A percentile compares a stretch with the other conserved stretches of the same genome.
Evolutionary conservation across 129 eudicot genomes (phyloP).

Genomic region (Flaveria ramosissima): DNA sequence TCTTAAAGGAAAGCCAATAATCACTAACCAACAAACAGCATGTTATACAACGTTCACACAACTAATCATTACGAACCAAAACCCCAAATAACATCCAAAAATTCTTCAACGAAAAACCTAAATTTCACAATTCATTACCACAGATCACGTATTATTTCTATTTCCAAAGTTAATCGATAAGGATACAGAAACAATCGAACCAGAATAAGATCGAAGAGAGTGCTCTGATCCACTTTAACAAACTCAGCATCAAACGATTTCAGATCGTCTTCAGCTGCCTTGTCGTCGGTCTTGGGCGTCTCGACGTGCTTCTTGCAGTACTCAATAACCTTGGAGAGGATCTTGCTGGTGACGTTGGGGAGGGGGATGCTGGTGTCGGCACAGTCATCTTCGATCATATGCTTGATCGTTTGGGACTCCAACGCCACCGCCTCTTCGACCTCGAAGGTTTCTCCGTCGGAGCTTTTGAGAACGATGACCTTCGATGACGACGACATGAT

Average conservation of each 20-base stretch:
- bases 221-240: conserved; percentile 55
- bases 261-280: conserved; percentile 44
- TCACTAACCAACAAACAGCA: not conserved
- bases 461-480: conserved; percentile 37
- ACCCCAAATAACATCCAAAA: not conserved
- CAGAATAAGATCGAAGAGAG: conserved; percentile 45
- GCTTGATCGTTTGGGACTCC: conserved; percentile 48
- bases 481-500: conserved; percentile 25
- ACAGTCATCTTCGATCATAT: conserved; percentile 46
- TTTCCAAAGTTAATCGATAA: not conserved
- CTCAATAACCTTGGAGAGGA: conserved; percentile 45
- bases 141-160: not conserved
- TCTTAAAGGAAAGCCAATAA: not conserved
- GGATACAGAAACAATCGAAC: conserved; percentile 14
- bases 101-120: not conserved
- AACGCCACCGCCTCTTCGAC: conserved; percentile 45
- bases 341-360: conserved; percentile 43
- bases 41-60: not conserved
- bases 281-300: conserved; percentile 37
- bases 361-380: conserved; percentile 45
- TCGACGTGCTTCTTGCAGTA: conserved; percentile 51
- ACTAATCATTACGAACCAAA: not conserved
- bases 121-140: not conserved
- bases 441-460: conserved; percentile 50
- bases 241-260: conserved; percentile 48